Base-by-base conservation (phyloP, 1,139 yeast genomes). In the Hansenula anomala region DNA sequence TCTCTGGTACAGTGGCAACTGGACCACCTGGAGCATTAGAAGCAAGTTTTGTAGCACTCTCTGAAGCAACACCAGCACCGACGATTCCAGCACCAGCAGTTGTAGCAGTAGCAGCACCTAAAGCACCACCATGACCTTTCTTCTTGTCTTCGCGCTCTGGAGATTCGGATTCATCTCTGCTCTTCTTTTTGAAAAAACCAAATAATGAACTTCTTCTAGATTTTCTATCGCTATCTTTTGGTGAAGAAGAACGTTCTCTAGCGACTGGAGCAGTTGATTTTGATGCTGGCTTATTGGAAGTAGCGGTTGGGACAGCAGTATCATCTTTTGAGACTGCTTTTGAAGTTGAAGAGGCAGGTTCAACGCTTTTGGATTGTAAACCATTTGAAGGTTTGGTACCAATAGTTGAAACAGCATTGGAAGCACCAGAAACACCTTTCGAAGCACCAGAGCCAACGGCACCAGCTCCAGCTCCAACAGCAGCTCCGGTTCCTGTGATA, bases 131-230 rank as follows among this genome's bases (percentile, higher is more conserved):
- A 34, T 35, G 45, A 11, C n/a, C n/a, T 11, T n/a, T 41, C 32
- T 40, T 50, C 30, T 13, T 41, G 32, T 24, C 23, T 3, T 23
- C 17, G 9, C 34, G 22, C 12, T 23, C 34, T 9, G 34, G 34
- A n/a, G 34, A 24, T 5, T 17, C 17, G 3, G 34, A 32, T 17
- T 32, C 28, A 24, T 24, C 24, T 15, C 23, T 32, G 17, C 22
- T 32, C 31, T 41, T 44, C 40, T 43, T 45, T 34, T 41, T 43
- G 37, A 42, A 44, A 9, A 41, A 34, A 7, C 42, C 32, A 41
- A 48, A 50, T 17, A 50, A 35, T 6, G 49, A 48, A 13, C 48
- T 48, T 51, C 24, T 42, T 39, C 33, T 40, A 2, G 34, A 32
- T n/a, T 32, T 32, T 17, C 28, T 24, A 2, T 32, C 34, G 7